A percentile compares a stretch with the other conserved stretches of the same genome.
These are phyloP conservation scores for Boletus rufocinnamomeus DNA, from an alignment of 768 basidiomycete species.

Conservation along the genomic window DNA sequence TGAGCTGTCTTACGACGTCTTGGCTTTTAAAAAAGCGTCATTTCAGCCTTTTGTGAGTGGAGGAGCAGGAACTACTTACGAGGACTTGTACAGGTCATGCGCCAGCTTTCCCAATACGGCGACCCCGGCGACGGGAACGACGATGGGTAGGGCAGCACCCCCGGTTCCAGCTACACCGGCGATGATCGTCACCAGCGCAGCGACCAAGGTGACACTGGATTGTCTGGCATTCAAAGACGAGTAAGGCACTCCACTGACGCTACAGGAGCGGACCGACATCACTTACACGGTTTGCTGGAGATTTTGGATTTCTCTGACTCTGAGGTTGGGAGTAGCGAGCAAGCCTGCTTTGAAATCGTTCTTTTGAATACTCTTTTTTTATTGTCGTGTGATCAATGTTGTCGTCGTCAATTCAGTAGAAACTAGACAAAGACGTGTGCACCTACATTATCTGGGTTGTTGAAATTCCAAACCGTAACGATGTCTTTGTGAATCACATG, in stretches of 20 bases:
- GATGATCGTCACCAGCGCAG: slow-evolving; percentile 10
- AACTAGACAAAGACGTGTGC: background rate
- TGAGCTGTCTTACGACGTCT: background rate
- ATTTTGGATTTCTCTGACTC: background rate
- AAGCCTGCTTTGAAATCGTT: slow-evolving; percentile 1
- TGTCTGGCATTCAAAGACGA: background rate
- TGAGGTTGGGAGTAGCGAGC: background rate
- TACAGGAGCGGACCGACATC: background rate
- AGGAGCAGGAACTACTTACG: background rate
- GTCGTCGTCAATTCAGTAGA: background rate
- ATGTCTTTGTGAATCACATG: slow-evolving; percentile 8
- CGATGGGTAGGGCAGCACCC: slow-evolving; percentile 3
- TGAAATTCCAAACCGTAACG: slow-evolving; percentile 8
- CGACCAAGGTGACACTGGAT: background rate
- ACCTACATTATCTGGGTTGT: slow-evolving; percentile 1
- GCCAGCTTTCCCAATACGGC: slow-evolving; percentile 3
- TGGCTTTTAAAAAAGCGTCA: background rate
- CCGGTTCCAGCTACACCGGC: background rate
- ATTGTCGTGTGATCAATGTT: background rate
- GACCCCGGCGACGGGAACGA: background rate
- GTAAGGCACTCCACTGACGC: background rate
- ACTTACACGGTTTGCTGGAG: background rate
- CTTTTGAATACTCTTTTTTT: background rate
- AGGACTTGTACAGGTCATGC: background rate
- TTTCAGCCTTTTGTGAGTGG: background rate